Conservation (phyloP, 305 asterid species). For the Fraxinus latifolia region DNA sequence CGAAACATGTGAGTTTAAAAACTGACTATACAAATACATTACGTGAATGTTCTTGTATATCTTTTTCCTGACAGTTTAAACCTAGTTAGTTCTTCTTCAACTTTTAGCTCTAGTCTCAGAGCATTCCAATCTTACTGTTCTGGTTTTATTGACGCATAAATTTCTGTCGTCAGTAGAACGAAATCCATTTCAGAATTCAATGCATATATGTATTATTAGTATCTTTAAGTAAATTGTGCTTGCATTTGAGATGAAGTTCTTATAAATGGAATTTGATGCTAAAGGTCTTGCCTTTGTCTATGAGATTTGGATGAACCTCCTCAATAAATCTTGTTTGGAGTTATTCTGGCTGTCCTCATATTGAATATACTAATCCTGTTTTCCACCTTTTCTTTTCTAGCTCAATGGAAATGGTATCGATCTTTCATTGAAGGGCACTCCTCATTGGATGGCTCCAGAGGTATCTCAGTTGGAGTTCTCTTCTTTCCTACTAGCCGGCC, state of each 20-base stretch:
- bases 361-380: background rate
- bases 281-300: background rate
- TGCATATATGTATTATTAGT: background rate
- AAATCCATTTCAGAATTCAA: background rate
- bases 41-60: background rate
- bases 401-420: constrained; percentile 46
- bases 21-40: background rate
- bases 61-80: background rate
- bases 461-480: constrained; percentile 30
- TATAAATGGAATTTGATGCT: background rate
- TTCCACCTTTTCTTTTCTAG: constrained; percentile 37
- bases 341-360: background rate
- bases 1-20: constrained; percentile 70
- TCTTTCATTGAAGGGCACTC: constrained; percentile 87
- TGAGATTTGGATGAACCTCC: background rate
- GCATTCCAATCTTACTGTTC: background rate
- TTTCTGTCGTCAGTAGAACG: background rate
- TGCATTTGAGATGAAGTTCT: background rate
- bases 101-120: constrained; percentile 3
- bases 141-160: background rate
- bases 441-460: constrained; percentile 99
- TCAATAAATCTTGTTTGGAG: constrained; percentile 2
- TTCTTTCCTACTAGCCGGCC: background rate
- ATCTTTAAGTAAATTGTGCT: background rate
- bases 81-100: background rate